Conservation (phyloP, 257 asterid species). For the Penstemon newberryi region DNA sequence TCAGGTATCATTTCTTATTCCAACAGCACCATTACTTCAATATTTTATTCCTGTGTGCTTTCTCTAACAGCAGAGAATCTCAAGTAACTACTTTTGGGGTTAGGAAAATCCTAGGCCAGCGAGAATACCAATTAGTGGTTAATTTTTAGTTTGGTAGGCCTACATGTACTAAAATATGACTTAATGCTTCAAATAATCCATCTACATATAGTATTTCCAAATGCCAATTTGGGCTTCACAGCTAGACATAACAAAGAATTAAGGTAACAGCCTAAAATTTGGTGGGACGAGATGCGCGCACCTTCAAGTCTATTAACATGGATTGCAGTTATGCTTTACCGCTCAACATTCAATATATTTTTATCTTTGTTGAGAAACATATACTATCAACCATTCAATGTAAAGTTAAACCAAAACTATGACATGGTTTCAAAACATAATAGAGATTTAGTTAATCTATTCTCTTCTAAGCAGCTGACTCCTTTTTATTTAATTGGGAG, state of each 20-base stretch:
- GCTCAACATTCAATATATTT: background rate
- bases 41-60: constrained; percentile 11
- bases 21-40: background rate
- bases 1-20: constrained; percentile 60
- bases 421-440: background rate
- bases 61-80: background rate
- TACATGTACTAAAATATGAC: background rate
- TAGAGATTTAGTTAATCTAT: background rate
- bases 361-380: background rate
- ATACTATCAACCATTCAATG: background rate
- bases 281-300: background rate
- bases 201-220: background rate
- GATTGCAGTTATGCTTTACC: background rate
- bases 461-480: background rate
- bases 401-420: background rate
- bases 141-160: background rate
- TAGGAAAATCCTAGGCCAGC: background rate
- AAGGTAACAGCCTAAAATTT: background rate
- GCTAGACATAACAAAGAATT: background rate
- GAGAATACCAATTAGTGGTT: background rate
- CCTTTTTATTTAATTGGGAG: no score
- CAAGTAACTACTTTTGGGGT: background rate
- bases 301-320: background rate
- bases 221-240: background rate
- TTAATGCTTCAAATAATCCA: background rate